Evolutionary conservation across 2,329 filamentous ascomycete genomes (phyloP).

Genomic region (Keithomyces neogunnii): DNA sequence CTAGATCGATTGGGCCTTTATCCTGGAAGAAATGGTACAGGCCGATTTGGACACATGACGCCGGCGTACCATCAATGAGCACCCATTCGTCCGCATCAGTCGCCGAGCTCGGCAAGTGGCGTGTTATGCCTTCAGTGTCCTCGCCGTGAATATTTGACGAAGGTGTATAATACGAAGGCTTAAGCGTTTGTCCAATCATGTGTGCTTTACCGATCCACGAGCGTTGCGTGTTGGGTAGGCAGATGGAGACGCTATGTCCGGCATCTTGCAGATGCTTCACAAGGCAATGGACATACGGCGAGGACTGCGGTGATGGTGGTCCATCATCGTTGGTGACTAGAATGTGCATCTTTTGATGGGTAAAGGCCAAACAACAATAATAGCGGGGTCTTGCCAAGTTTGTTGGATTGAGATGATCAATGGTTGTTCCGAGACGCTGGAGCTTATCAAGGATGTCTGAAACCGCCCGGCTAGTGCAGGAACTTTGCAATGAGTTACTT

Average conservation of each 20-base stretch:
- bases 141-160: conserved; percentile 31
- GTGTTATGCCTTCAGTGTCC: conserved; percentile 54
- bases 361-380: background rate
- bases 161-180: conserved; percentile 73
- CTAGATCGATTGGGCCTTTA: conserved; percentile 63
- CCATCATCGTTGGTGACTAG: conserved; percentile 73
- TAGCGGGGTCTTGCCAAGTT: background rate
- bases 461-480: too few relatives aligned
- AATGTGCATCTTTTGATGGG: conserved; percentile 45
- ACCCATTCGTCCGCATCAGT: conserved; percentile 67
- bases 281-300: conserved; percentile 71
- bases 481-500: background rate
- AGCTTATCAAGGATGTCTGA: too few relatives aligned
- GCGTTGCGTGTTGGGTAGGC: conserved; percentile 82
- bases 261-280: conserved; percentile 61
- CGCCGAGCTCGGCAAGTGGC: conserved; percentile 45
- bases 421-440: too few relatives aligned
- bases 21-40: conserved; percentile 72
- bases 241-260: conserved; percentile 83
- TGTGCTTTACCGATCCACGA: conserved; percentile 99
- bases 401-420: too few relatives aligned
- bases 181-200: conserved; percentile 82
- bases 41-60: conserved; percentile 74
- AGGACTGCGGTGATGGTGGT: conserved; percentile 67
- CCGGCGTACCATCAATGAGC: conserved; percentile 72